A percentile compares a stretch with the other conserved stretches of the same genome.
phyloP scores from a whole-genome alignment of 805 yeast species.

The Schizosaccharomyces japonicus region DNA sequence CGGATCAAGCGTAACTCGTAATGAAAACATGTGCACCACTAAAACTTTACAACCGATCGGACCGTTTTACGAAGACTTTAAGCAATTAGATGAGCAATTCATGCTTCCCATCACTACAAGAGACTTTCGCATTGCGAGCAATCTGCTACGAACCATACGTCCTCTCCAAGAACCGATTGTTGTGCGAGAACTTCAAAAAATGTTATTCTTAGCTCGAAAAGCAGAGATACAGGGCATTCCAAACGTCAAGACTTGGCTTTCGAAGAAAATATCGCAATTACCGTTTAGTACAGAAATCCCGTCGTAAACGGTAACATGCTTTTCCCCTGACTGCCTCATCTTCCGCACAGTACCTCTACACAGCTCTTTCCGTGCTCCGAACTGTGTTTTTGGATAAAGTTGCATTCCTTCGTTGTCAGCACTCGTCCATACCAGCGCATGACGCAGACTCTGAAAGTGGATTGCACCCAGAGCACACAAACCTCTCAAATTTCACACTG shows the following conservation, averaged over 20 bases:
- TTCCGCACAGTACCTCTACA: too few relatives aligned
- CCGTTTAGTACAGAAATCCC: neutral
- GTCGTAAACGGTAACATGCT: too few relatives aligned
- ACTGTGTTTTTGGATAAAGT: too few relatives aligned
- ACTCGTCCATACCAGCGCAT: too few relatives aligned
- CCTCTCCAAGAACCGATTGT: neutral
- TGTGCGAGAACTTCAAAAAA: neutral
- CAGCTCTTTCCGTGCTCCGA: too few relatives aligned
- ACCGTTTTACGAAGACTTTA: neutral
- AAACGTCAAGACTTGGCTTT: neutral
- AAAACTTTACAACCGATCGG: neutral
- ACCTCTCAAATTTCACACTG: neutral
- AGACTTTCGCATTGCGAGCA: neutral
- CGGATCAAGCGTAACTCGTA: neutral
- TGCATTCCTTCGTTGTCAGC: too few relatives aligned
- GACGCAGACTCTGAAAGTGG: too few relatives aligned
- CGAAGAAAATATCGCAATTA: neutral
- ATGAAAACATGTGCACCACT: neutral
- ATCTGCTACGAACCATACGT: neutral
- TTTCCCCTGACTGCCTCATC: too few relatives aligned
- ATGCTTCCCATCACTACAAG: neutral
- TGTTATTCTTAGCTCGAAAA: neutral
- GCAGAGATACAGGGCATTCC: neutral
- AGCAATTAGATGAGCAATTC: neutral
- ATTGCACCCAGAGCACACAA: neutral